These are phyloP conservation scores for Gossypium gossypioides DNA, from an alignment of 441 rosid species.

Conservation along the genomic window DNA sequence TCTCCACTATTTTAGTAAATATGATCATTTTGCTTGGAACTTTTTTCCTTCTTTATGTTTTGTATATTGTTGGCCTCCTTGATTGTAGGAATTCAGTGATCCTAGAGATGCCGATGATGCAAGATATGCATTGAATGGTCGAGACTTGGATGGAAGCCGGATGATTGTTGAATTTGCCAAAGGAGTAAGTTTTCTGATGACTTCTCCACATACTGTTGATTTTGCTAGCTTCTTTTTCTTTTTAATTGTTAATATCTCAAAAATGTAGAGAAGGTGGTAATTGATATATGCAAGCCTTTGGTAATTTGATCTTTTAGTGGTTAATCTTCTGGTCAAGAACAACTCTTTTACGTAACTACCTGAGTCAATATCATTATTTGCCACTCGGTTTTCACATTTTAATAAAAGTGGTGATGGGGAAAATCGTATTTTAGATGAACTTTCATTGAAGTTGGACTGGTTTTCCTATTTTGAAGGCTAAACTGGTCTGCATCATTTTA, in stretches of 20 bases:
- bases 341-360: background rate
- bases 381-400: background rate
- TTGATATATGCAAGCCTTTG: background rate
- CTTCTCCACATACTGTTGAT: background rate
- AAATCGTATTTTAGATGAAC: background rate
- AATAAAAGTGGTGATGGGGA: background rate
- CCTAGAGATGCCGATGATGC: slow-evolving; percentile 74
- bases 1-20: slow-evolving; percentile 9
- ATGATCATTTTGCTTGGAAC: slow-evolving; percentile 11
- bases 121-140: slow-evolving; percentile 50
- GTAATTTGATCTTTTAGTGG: background rate
- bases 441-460: background rate
- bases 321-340: background rate
- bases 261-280: background rate
- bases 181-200: slow-evolving; percentile 35
- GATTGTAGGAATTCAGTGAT: slow-evolving; percentile 54
- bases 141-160: slow-evolving; percentile 64
- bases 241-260: background rate
- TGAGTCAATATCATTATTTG: background rate
- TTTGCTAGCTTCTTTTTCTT: background rate
- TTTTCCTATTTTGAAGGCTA: background rate
- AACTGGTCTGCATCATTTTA: background rate
- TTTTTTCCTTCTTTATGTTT: background rate
- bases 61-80: background rate
- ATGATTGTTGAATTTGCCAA: slow-evolving; percentile 57